Evolutionary conservation across 2,329 filamentous ascomycete species (phyloP).

Genomic region (Emmonsiellopsis sp.): DNA sequence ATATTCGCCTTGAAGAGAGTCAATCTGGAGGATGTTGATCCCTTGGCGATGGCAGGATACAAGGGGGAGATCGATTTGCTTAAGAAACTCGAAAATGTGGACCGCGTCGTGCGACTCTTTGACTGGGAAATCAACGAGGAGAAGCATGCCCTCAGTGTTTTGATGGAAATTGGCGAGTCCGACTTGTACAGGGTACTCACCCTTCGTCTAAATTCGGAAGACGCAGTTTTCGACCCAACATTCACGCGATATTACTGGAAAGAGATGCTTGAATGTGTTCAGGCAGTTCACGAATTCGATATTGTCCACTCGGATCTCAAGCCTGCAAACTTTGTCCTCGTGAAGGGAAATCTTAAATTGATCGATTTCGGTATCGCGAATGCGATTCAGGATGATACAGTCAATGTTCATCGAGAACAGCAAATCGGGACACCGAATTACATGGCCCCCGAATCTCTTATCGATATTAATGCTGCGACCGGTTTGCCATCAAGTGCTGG

Average conservation of each 20-base stretch:
- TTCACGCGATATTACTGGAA: constrained; percentile 99
- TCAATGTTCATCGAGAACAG: constrained; percentile 92
- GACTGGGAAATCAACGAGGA: constrained; percentile 92
- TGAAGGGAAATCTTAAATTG: constrained; percentile 81
- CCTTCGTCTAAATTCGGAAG: constrained; percentile 59
- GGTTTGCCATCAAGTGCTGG: constrained; percentile 37
- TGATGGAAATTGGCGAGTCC: constrained; percentile 96
- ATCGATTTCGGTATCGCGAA: constrained; percentile 99
- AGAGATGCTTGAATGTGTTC: constrained; percentile 95
- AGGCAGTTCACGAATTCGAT: constrained; percentile 77
- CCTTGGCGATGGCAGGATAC: constrained; percentile 71
- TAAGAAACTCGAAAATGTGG: constrained; percentile 69
- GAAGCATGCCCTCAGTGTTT: constrained; percentile 76
- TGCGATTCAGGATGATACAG: constrained; percentile 91
- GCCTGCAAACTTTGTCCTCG: constrained; percentile 91
- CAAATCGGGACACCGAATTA: constrained; percentile 97
- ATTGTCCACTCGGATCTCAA: constrained; percentile 97
- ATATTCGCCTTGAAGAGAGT: constrained; percentile 92
- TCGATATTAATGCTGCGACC: constrained; percentile 66
- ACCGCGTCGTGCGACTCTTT: constrained; percentile 80
- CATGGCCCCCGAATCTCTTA: constrained; percentile 91
- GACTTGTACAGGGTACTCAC: constrained; percentile 82
- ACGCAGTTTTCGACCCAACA: constrained; percentile 69
- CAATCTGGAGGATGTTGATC: constrained; percentile 80
- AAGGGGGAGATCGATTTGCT: constrained; percentile 93